These are phyloP conservation scores for Neoarthrinium moseri DNA, from an alignment of 2,329 filamentous ascomycete genomes.

Conservation along the genomic window DNA sequence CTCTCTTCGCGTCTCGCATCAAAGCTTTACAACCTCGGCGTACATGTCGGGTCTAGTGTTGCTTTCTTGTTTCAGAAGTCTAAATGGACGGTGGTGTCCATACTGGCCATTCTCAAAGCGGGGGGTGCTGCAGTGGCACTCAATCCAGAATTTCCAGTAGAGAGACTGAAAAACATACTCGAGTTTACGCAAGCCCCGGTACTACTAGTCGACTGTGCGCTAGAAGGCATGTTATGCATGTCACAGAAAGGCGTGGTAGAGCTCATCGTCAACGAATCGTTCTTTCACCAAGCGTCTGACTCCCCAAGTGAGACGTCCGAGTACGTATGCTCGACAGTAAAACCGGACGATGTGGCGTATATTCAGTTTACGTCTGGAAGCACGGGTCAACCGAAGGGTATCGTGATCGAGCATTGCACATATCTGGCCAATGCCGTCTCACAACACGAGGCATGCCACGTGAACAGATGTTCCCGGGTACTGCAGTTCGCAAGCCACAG, in stretches of 20 bases:
- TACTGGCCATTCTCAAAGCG: conserved; percentile 15
- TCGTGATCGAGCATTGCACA: conserved; percentile 7
- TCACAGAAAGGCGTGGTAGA: no score
- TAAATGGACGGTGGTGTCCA: conserved; percentile 10
- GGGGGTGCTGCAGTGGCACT: conserved; percentile 2
- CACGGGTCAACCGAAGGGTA: conserved; percentile 7
- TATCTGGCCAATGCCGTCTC: no score
- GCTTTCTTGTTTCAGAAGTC: conserved; percentile 16
- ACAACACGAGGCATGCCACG: no score
- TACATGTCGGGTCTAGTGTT: conserved; percentile 11
- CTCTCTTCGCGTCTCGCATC: conserved; percentile 19
- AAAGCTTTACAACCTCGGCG: conserved; percentile 14
- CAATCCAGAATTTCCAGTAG: neutral
- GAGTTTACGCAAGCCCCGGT: neutral
- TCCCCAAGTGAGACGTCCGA: neutral
- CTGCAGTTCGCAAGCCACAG: conserved; percentile 32
- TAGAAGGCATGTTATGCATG: neutral
- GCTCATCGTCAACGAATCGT: conserved; percentile 1
- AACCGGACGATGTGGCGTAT: neutral
- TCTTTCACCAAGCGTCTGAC: neutral
- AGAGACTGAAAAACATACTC: neutral
- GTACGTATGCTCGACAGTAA: neutral
- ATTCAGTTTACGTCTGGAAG: conserved; percentile 8
- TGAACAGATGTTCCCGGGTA: no score
- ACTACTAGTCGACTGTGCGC: neutral